Base-by-base conservation (phyloP, 169 alveolate species). In the Plasmodium billcollinsi region DNA sequence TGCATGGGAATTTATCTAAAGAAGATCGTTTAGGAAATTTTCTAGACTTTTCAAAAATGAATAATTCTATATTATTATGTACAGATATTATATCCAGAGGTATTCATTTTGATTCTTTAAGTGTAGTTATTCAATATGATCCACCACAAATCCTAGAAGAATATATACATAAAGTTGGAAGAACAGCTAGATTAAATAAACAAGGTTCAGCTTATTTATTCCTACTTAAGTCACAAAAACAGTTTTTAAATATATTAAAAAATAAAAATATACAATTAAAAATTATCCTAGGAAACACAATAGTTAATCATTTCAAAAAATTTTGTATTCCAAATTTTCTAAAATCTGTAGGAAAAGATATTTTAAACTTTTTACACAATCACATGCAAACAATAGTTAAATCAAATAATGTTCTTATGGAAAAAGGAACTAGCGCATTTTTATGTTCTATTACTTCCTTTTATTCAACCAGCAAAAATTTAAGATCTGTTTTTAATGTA, bases 41-140 rank as follows among this genome's bases (percentile, higher is more conserved):
- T 63, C 56, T 21, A 0, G 94, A 92, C 39, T 94, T 94, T 88
- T 90, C 93, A 39, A 94, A 78, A 39, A 66, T 63, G 20, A 33
- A 85, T 1, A 58, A 75, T n/a, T 76, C 92, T 0, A 90, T 97
- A 3, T 76, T 98, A 85, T 95, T 98, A 29, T 97, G 99, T 4
- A 97, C 99, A 8, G 99, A 98, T 93, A 98, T 98, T 0, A 99
- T 99, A 1, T 95, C 99, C 11, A 89, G 99, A 59, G 99, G 99
- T 0, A 93, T 98, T 18, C 97, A 98, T 92, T 94, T 98, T 45
- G 97, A 97, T 14, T 94, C 96, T 39, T 97, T 98, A 6, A 97
- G 96, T 88, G 93, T 96, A 29, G 99, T 98, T 0, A 93, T 98
- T 14, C 98, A 97, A 90, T 94, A 96, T 74, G 99, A 97, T 69